Percentiles rank a stretch among this genome's conserved stretches.
phyloP scores from a whole-genome alignment of 805 yeast genomes.

The Yueomyces sp. region DNA sequence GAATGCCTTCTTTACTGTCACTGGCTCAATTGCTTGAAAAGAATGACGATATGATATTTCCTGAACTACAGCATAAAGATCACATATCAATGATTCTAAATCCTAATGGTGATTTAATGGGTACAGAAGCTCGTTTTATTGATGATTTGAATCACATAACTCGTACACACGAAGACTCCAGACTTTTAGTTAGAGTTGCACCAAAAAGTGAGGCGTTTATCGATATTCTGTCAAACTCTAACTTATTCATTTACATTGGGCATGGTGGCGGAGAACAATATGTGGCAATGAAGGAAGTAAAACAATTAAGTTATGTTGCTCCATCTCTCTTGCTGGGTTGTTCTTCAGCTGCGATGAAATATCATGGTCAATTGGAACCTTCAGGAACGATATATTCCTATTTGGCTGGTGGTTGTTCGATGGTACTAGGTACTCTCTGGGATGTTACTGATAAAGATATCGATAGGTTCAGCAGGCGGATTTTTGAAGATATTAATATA shows the following conservation, averaged over 20 bases:
- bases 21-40: constrained; percentile 27
- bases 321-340: constrained; percentile 75
- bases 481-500: constrained; percentile 59
- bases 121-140: constrained; percentile 50
- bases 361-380: constrained; percentile 51
- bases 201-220: constrained; percentile 48
- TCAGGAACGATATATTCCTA: constrained; percentile 68
- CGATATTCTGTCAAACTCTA: constrained; percentile 27
- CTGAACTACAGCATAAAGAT: constrained; percentile 11
- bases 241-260: constrained; percentile 68
- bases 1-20: constrained; percentile 56
- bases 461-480: constrained; percentile 54
- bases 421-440: constrained; percentile 83
- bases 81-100: constrained; percentile 57
- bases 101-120: constrained; percentile 64
- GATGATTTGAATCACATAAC: constrained; percentile 26
- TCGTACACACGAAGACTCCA: constrained; percentile 29
- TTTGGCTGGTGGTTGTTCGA: constrained; percentile 67
- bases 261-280: constrained; percentile 96
- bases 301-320: constrained; percentile 31
- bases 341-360: constrained; percentile 61
- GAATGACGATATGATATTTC: constrained; percentile 1
- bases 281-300: constrained; percentile 41
- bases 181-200: constrained; percentile 36
- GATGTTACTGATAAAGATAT: constrained; percentile 95